Base-by-base conservation (phyloP, 2,329 filamentous ascomycete species). In the Thelonectria blattea region DNA sequence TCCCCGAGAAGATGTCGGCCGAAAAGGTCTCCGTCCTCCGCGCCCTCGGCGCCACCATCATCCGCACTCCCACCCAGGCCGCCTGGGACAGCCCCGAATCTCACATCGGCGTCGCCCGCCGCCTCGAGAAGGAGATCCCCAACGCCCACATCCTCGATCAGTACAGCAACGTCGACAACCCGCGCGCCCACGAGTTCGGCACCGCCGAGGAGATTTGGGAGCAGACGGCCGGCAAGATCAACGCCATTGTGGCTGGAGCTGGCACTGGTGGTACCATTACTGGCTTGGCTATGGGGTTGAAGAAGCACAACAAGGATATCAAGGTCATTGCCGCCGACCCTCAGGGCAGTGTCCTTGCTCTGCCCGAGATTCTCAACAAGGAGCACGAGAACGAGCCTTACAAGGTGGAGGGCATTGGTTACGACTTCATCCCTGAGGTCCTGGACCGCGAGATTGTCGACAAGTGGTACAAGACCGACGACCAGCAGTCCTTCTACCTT, bases 1-100 rank as follows among this genome's bases (percentile, higher is more conserved):
- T 99, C 47, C 95, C 95, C 52, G 95, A 99, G 81, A 99, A 99
- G 84, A 99, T 99, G 95, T 97, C 93, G 1, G 91, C 93, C 49
- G 95, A 99, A 79, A 99, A 99, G 79, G 95, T 99, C 41, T 91
- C 94, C 2, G 95, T 99, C 27, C 85, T 99, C 63, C 91, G 93
- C 70, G 94, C 95, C 30, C 85, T 99, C 53, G 94, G 94, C 65
- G 95, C 95, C 43, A 97, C 96, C 73, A 98, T 99, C 78, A 97
- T 99, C 76, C 90, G 95, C 56, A 99, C 95, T 4, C 95, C 95
- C 22, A 99, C 93, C 34, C 92, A 96, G 78, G 95, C 95, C 39
- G 94, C 95, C 43, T 98, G 88, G 82, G 95, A 99, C 78, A 89
- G 88, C 41, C 95, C 95, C 56, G 95, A 99, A 80, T 96, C 91